Conservation (phyloP, 2,329 filamentous ascomycete species). For the Beauveria varroae region DNA sequence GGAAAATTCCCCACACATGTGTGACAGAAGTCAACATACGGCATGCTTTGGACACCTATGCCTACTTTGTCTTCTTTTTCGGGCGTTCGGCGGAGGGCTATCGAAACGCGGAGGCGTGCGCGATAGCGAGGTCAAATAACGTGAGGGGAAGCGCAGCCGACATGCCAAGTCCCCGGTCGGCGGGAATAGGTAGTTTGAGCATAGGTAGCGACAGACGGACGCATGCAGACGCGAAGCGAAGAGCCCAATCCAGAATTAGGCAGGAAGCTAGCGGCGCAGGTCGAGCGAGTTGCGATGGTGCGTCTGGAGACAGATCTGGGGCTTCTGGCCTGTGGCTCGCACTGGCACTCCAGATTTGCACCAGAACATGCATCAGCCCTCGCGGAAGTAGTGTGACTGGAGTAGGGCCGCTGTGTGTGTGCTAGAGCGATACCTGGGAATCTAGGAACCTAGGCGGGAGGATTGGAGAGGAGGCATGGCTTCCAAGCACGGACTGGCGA, state of each 20-base stretch:
- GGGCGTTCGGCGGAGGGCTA: not conserved
- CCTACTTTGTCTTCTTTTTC: not conserved
- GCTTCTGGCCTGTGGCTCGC: not conserved
- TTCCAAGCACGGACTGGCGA: not conserved
- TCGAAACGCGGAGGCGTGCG: not conserved
- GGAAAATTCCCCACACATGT: not conserved
- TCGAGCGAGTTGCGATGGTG: not conserved
- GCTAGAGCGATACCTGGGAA: not conserved
- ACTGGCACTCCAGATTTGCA: not conserved
- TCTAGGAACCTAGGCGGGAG: not conserved
- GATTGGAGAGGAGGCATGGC: not conserved
- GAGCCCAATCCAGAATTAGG: not conserved
- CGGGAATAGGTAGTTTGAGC: not conserved
- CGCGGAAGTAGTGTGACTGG: constrained; percentile 1
- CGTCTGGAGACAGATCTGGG: constrained; percentile 1
- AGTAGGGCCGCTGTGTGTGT: not conserved
- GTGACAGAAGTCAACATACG: not conserved
- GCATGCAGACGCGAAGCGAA: not conserved
- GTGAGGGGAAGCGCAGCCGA: not conserved
- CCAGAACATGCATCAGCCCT: not conserved
- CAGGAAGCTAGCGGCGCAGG: not conserved
- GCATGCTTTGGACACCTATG: not conserved
- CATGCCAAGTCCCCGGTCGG: not conserved
- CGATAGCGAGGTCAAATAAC: not conserved
- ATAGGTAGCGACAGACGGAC: not conserved